Evolutionary conservation across 2,329 filamentous ascomycete species (phyloP).

Genomic region (Berkeleyomyces rouxiae): DNA sequence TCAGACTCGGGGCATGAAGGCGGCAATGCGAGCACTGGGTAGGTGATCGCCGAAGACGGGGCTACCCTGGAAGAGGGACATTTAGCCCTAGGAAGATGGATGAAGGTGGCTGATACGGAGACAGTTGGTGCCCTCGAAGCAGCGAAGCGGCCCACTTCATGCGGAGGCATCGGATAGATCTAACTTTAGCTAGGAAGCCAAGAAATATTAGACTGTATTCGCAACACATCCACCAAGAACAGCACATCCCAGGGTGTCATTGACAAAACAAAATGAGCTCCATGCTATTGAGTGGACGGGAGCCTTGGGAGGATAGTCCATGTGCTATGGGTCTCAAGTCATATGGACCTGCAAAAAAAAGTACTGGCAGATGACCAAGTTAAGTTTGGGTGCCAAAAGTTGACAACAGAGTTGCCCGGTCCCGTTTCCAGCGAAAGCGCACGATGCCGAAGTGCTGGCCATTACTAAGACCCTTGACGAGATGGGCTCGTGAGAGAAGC

Average conservation of each 20-base stretch:
- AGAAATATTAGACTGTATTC: not conserved
- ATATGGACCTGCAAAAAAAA: too few species aligned
- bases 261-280: not conserved
- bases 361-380: too few species aligned
- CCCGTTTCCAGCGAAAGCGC: too few species aligned
- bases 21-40: too few species aligned
- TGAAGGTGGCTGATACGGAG: not conserved
- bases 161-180: not conserved
- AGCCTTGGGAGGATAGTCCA: too few species aligned
- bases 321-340: too few species aligned
- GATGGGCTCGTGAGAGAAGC: too few species aligned
- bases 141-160: not conserved
- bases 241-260: not conserved
- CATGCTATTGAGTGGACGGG: not conserved
- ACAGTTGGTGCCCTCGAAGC: not conserved
- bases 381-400: too few species aligned
- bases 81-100: not conserved
- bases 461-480: too few species aligned
- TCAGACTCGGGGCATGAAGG: too few species aligned
- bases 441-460: too few species aligned
- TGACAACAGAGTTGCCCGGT: too few species aligned
- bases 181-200: not conserved
- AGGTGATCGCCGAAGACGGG: not conserved
- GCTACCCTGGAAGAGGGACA: not conserved
- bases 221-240: not conserved